These are phyloP conservation scores for Termitomyces sp. DNA, from an alignment of 1,284 basidiomycete genomes.

Conservation along the genomic window DNA sequence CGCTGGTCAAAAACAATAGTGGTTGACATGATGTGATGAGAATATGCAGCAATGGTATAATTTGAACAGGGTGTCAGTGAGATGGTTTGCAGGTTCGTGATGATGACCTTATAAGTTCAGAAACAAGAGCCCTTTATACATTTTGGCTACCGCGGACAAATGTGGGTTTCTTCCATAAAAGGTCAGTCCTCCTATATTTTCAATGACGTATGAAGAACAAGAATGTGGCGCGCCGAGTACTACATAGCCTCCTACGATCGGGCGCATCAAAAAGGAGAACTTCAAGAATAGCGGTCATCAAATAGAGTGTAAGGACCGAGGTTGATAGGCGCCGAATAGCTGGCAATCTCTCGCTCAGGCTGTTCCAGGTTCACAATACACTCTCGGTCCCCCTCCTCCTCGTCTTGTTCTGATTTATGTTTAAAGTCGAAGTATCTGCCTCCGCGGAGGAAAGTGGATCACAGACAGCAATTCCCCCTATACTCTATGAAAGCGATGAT, in stretches of 20 bases:
- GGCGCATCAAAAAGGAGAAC: neutral
- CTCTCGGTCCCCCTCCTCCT: too few species aligned
- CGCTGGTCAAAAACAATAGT: neutral
- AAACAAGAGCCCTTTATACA: neutral
- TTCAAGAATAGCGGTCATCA: neutral
- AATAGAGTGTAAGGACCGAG: too few species aligned
- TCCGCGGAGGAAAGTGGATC: neutral
- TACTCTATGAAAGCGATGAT: neutral
- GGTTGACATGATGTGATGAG: slow-evolving; percentile 2
- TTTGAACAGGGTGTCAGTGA: too few species aligned
- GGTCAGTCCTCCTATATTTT: slow-evolving; percentile 1
- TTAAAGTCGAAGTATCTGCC: neutral
- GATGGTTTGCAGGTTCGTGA: neutral
- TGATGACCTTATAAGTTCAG: neutral
- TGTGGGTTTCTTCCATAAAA: neutral
- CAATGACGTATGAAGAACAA: neutral
- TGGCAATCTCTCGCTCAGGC: too few species aligned
- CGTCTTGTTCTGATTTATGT: neutral
- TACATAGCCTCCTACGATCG: too few species aligned
- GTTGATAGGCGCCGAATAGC: neutral
- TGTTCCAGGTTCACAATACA: neutral
- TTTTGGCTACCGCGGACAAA: slow-evolving; percentile 1
- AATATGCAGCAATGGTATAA: neutral
- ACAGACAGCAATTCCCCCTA: neutral
- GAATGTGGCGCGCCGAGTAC: neutral